Evolutionary conservation across 495 filamentous ascomycete species (phyloP).

Genomic region (Daldinia loculata): DNA sequence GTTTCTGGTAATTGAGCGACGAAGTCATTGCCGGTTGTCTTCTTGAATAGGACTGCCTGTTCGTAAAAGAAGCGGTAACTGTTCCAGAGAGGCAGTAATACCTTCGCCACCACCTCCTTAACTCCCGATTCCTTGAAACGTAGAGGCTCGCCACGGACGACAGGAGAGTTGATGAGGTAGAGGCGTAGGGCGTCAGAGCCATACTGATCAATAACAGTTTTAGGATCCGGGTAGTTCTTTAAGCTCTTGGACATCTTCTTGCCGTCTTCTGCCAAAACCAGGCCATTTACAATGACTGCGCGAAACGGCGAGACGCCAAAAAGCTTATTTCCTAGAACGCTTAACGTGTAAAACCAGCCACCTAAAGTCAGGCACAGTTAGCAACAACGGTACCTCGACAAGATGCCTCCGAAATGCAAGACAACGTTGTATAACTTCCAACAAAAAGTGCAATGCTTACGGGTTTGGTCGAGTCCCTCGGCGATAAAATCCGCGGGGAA

Average conservation of each 20-base stretch:
- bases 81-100: conserved; percentile 95
- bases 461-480: conserved; percentile 88
- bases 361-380: conserved; percentile 46
- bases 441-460: conserved; percentile 1
- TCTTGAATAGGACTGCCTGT: conserved; percentile 93
- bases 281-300: conserved; percentile 97
- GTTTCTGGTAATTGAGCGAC: conserved; percentile 75
- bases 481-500: conserved; percentile 98
- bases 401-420: background rate
- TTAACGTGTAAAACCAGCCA: conserved; percentile 97
- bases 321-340: conserved; percentile 89
- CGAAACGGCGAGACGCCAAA: conserved; percentile 91
- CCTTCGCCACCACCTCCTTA: conserved; percentile 94
- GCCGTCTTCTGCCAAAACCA: conserved; percentile 93
- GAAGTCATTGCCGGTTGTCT: conserved; percentile 81
- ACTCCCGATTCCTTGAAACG: conserved; percentile 93
- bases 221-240: conserved; percentile 96
- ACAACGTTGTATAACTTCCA: background rate
- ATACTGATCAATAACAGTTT: conserved; percentile 83
- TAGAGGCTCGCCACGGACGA: conserved; percentile 90
- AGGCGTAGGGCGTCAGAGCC: conserved; percentile 93
- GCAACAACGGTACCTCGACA: background rate
- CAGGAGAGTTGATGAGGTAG: conserved; percentile 97
- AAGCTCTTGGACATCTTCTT: conserved; percentile 99
- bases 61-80: conserved; percentile 97